Conservation (phyloP, 495 filamentous ascomycete genomes). For the Platismatia glauca region DNA sequence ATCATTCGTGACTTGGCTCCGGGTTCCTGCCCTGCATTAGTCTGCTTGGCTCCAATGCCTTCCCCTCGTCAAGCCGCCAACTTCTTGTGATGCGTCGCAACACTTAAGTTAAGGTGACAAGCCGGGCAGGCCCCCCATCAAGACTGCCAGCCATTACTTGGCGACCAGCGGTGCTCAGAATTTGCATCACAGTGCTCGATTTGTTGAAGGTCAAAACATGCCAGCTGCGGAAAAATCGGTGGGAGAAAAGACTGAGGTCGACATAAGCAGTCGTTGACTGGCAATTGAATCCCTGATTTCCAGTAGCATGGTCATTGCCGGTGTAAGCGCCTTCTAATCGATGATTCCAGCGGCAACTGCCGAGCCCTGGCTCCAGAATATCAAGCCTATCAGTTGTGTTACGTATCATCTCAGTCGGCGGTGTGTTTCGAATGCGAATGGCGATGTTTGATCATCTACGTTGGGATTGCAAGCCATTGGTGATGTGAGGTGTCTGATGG, state of each 20-base stretch:
- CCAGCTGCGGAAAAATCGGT: not conserved
- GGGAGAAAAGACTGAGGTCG: not conserved
- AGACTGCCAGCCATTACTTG: not conserved
- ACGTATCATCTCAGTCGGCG: not conserved
- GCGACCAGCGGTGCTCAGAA: not conserved
- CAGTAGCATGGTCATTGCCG: not conserved
- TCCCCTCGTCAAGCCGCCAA: not conserved
- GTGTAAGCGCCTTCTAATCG: not conserved
- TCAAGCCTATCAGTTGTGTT: not conserved
- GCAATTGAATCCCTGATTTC: not conserved
- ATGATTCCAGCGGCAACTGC: not conserved
- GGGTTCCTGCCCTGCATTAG: not conserved
- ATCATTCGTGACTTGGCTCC: not conserved
- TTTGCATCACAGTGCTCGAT: not conserved
- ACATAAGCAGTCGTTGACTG: not conserved
- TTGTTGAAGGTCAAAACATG: not conserved
- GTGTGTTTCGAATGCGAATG: not conserved
- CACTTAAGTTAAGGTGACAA: not conserved
- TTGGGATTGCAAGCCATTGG: not conserved
- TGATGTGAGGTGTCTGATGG: not conserved
- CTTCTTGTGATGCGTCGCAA: not conserved
- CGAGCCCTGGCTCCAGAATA: not conserved
- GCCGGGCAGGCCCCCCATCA: not conserved
- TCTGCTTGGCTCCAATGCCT: not conserved
- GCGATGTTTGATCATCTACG: not conserved